phyloP scores from a whole-genome alignment of 495 filamentous ascomycete genomes.

The Parachaetomium inaequale region DNA sequence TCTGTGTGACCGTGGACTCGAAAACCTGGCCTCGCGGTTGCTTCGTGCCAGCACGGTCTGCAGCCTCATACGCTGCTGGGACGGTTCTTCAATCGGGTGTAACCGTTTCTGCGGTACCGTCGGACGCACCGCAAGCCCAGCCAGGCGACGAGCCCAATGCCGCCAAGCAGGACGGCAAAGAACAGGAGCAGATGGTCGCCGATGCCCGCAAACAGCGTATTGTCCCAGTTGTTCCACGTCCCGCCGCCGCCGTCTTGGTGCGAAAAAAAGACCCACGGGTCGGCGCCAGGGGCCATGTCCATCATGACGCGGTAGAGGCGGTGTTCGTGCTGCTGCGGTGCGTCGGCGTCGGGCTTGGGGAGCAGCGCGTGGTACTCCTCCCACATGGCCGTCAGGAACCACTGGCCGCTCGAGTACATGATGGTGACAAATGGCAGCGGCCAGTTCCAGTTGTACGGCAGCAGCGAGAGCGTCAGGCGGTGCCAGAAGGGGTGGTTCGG shows the following conservation, averaged over 20 bases:
- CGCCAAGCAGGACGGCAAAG: slow-evolving; percentile 34
- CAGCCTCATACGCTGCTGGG: background rate
- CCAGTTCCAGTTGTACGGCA: slow-evolving; percentile 72
- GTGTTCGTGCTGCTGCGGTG: slow-evolving; percentile 21
- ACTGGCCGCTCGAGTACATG: slow-evolving; percentile 81
- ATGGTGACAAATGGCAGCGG: slow-evolving; percentile 81
- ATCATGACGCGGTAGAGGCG: slow-evolving; percentile 40
- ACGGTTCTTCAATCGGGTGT: slow-evolving; percentile 6
- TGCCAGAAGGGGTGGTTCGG: slow-evolving; percentile 83
- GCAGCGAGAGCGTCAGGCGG: slow-evolving; percentile 64
- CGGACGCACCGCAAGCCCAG: slow-evolving; percentile 3
- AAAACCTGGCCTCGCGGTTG: no score
- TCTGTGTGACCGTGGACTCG: no score
- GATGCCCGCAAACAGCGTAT: slow-evolving; percentile 29
- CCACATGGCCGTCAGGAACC: slow-evolving; percentile 84
- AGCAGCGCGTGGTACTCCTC: slow-evolving; percentile 56
- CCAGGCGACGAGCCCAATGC: slow-evolving; percentile 13
- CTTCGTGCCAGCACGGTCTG: no score
- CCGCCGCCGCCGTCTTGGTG: slow-evolving; percentile 36
- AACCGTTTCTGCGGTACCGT: slow-evolving; percentile 11
- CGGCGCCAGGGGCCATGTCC: slow-evolving; percentile 38
- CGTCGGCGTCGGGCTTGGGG: slow-evolving; percentile 5
- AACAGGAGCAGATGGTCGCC: slow-evolving; percentile 37
- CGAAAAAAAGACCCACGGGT: slow-evolving; percentile 43
- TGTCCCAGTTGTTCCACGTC: slow-evolving; percentile 47